Base-by-base conservation (phyloP, 2,329 filamentous ascomycete species). In the Cytospora leucostoma region DNA sequence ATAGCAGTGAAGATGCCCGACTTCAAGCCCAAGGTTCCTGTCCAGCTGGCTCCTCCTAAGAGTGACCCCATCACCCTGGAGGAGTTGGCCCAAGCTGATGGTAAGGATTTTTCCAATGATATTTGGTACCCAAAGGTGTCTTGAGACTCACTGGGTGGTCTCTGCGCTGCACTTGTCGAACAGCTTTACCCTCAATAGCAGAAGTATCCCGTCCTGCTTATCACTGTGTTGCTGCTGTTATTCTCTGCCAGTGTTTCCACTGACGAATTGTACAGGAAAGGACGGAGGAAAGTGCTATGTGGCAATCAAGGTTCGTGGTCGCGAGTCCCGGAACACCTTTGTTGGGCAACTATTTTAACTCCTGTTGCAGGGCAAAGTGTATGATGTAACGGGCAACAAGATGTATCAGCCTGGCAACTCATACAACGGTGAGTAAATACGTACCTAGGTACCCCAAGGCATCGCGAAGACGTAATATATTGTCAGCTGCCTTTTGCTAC, bases 361-460 rank as follows among this genome's bases (percentile, higher is more conserved):
- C 33, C 35, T 19, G 8, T 59, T 50, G 61, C 64, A 97, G 89
- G 94, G 95, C 70, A 92, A 90, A 66, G 89, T 99, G 59, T 99
- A 97, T 73, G 94, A 99, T 73, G 95, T 99, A 65, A 92, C 87
- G 32, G 91, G 89, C 58, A 99, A 98, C 77, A 88, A 90, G 68
- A 88, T 91, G 17, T 99, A 99, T 75, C 87, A 88, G 54, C 87
- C 90, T 11, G 89, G 88, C 32, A 93, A 92, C 55, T 87, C 89
- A 67, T 99, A 99, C 77, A 85, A 91, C 71, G 91, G 95, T 97
- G 81, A 72, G 83, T 77, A 32, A 38, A n/a, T 13, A 27, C 27
- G n/a, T 19, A 7, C 2, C n/a, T 54, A 27, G 4, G 27, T 27
- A 27, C 4, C 27, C 27, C 8, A 47, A 17, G 13, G 19, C 32